Percentiles rank a stretch among this genome's conserved stretches.
Conservation (phyloP, 2,329 filamentous ascomycete species). For the Diplodia scrobiculata region DNA sequence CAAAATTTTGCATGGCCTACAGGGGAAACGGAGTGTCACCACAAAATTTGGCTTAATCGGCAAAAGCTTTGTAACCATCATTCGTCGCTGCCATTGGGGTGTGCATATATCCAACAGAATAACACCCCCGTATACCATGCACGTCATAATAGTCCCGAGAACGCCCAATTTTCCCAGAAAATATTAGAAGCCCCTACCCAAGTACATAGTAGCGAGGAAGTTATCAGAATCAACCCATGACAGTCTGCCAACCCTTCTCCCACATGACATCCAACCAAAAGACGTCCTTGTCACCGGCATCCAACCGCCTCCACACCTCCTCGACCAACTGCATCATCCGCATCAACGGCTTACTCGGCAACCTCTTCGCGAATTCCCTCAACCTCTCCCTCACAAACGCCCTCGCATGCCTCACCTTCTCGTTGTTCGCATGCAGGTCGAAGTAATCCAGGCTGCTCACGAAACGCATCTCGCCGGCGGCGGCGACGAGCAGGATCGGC, state of each 20-base stretch:
- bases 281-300: slow-evolving; percentile 50
- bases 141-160: not conserved
- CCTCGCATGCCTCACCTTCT: slow-evolving; percentile 49
- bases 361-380: slow-evolving; percentile 48
- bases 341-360: slow-evolving; percentile 57
- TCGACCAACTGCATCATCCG: slow-evolving; percentile 55
- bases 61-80: too few relatives aligned
- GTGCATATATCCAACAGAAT: not conserved
- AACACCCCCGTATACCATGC: not conserved
- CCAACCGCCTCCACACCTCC: slow-evolving; percentile 57
- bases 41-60: too few relatives aligned
- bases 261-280: slow-evolving; percentile 62
- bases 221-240: slow-evolving; percentile 50
- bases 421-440: slow-evolving; percentile 47
- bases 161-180: not conserved
- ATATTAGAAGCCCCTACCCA: not conserved
- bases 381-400: slow-evolving; percentile 55
- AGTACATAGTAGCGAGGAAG: not conserved
- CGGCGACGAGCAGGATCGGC: slow-evolving; percentile 56
- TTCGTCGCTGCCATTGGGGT: not conserved
- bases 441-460: slow-evolving; percentile 44
- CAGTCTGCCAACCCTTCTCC: slow-evolving; percentile 60
- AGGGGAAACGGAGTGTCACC: too few relatives aligned
- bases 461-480: slow-evolving; percentile 55
- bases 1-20: too few relatives aligned